These are phyloP conservation scores for Amauroascus verrucosus DNA, from an alignment of 2,329 filamentous ascomycete genomes.

Conservation along the genomic window DNA sequence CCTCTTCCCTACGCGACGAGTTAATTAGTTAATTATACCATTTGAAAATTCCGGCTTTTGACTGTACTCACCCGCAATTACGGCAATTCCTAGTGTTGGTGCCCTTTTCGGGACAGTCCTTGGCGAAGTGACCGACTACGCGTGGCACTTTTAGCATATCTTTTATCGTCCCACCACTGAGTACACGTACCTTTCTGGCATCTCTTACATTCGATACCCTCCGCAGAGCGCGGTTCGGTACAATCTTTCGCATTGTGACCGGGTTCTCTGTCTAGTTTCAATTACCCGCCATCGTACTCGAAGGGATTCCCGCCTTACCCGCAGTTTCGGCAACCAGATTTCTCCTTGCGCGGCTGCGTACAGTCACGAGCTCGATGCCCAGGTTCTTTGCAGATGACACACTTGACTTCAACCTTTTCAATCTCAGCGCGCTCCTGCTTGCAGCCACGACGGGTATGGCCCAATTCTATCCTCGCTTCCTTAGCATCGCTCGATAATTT, in stretches of 20 bases:
- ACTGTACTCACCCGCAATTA: slow-evolving; percentile 35
- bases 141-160: slow-evolving; percentile 13
- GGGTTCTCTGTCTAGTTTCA: slow-evolving; percentile 22
- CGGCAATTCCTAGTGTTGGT: slow-evolving; percentile 30
- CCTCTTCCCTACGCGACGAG: slow-evolving; percentile 30
- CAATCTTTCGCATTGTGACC: slow-evolving; percentile 43
- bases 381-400: slow-evolving; percentile 39
- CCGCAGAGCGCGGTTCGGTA: slow-evolving; percentile 36
- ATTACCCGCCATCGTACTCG: not conserved
- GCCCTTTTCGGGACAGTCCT: slow-evolving; percentile 35
- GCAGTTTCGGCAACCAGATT: slow-evolving; percentile 45
- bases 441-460: slow-evolving; percentile 41
- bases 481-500: not conserved
- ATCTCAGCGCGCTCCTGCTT: slow-evolving; percentile 35
- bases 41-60: not conserved
- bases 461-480: slow-evolving; percentile 31
- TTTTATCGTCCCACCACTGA: not conserved
- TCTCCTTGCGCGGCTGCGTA: slow-evolving; percentile 29
- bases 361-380: slow-evolving; percentile 44
- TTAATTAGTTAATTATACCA: slow-evolving; percentile 20
- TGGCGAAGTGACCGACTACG: slow-evolving; percentile 38
- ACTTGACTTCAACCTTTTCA: slow-evolving; percentile 39
- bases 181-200: slow-evolving; percentile 33
- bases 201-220: slow-evolving; percentile 37
- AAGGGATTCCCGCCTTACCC: slow-evolving; percentile 26